Evolutionary conservation across 306 rosid species (phyloP).

Genomic region (Vigna nakashimae): DNA sequence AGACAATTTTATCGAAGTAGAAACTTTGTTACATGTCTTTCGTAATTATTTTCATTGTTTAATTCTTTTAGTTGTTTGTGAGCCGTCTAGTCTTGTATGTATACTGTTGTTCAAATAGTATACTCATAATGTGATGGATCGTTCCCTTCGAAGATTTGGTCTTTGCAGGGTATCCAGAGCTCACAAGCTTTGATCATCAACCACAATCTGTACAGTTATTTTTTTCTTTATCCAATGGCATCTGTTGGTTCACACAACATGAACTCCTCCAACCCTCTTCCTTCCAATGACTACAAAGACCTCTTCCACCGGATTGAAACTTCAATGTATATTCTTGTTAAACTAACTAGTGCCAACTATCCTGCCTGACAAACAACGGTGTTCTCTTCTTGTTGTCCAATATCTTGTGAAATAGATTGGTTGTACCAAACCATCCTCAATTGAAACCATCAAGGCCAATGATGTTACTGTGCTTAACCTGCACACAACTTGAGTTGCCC

Average conservation of each 20-base stretch:
- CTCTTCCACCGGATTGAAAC: no score
- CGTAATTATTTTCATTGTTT: background rate
- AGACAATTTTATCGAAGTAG: background rate
- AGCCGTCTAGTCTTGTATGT: background rate
- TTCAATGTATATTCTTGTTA: no score
- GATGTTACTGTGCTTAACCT: background rate
- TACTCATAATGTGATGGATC: background rate
- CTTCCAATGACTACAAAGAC: no score
- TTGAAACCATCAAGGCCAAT: no score
- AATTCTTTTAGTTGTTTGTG: background rate
- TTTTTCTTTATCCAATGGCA: background rate
- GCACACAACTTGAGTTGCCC: background rate
- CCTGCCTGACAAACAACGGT: no score
- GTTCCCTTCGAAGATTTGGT: conserved; percentile 1
- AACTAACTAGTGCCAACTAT: no score
- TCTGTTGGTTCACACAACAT: background rate
- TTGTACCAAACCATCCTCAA: background rate
- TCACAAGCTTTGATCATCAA: background rate
- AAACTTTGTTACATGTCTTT: background rate
- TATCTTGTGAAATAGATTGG: no score
- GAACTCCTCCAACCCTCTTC: no score
- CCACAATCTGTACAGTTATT: background rate
- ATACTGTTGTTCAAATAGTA: conserved; percentile 14
- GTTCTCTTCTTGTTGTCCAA: no score
- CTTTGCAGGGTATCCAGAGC: background rate